Evolutionary conservation across 2,329 filamentous ascomycete genomes (phyloP).

Genomic region (Falciphora oryzae): DNA sequence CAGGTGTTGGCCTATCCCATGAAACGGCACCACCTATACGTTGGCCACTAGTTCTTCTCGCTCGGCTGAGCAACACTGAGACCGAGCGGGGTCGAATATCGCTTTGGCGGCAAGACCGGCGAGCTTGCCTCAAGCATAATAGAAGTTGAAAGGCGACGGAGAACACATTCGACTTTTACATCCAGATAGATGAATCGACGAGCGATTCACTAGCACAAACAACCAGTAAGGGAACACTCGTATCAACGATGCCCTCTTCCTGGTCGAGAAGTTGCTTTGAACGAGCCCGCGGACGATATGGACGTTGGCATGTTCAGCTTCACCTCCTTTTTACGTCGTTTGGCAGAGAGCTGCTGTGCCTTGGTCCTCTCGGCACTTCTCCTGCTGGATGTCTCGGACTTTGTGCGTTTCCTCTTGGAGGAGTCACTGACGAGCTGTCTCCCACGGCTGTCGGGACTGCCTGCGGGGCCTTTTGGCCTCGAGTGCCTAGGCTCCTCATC

Average conservation of each 20-base stretch:
- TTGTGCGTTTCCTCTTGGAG: constrained; percentile 13
- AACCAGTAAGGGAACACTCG: not conserved
- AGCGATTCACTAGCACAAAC: not conserved
- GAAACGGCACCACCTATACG: no score
- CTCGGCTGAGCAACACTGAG: no score
- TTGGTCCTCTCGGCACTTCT: constrained; percentile 42
- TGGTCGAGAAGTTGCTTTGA: not conserved
- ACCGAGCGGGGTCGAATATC: no score
- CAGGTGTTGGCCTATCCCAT: no score
- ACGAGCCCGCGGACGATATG: constrained; percentile 40
- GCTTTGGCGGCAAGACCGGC: not conserved
- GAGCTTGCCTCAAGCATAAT: not conserved
- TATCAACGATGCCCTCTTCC: not conserved
- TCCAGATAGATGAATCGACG: not conserved
- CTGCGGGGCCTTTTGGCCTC: constrained; percentile 8
- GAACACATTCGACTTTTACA: not conserved
- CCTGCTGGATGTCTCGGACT: constrained; percentile 27
- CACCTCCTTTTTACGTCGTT: constrained; percentile 59
- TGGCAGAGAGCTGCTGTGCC: constrained; percentile 47
- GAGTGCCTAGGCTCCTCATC: constrained; percentile 23
- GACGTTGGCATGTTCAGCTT: constrained; percentile 58
- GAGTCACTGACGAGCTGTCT: not conserved
- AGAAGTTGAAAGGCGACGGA: not conserved
- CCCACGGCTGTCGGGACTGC: not conserved
- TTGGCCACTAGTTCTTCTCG: no score